phyloP scores from a whole-genome alignment of 2,329 filamentous ascomycete species.

The Colletotrichum neosansevieriae region DNA sequence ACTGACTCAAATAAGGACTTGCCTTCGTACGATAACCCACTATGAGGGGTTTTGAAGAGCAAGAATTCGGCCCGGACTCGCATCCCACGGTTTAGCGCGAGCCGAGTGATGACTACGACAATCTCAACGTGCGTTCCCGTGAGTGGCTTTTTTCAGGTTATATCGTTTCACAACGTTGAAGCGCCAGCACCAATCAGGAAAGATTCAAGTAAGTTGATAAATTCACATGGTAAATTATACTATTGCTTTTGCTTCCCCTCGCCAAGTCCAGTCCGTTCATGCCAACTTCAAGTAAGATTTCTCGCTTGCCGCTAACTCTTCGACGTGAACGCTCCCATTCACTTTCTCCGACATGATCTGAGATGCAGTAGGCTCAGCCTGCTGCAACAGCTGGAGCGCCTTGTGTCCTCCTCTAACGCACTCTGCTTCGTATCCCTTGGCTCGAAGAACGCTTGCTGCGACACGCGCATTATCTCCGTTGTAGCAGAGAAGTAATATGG shows the following conservation, averaged over 20 bases:
- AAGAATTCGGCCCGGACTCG: not conserved
- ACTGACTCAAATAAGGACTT: slow-evolving; percentile 1
- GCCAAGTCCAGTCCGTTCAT: not conserved
- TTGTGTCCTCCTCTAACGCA: slow-evolving; percentile 58
- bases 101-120: not conserved
- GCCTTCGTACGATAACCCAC: slow-evolving; percentile 27
- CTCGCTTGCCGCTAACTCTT: not conserved
- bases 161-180: not conserved
- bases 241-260: not conserved
- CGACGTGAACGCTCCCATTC: not conserved
- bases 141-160: not conserved
- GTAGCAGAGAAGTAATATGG: slow-evolving; percentile 63
- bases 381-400: slow-evolving; percentile 39
- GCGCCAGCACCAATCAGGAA: not conserved
- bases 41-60: not conserved
- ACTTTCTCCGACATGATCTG: not conserved
- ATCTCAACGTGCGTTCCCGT: not conserved
- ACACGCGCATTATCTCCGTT: slow-evolving; percentile 66
- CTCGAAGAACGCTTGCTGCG: slow-evolving; percentile 65
- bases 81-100: not conserved
- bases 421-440: slow-evolving; percentile 60
- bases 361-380: not conserved
- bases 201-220: not conserved
- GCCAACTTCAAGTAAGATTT: not conserved
- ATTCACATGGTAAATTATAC: not conserved